phyloP scores from a whole-genome alignment of 2,329 filamentous ascomycete genomes.

The Annulohypoxylon truncatum region DNA sequence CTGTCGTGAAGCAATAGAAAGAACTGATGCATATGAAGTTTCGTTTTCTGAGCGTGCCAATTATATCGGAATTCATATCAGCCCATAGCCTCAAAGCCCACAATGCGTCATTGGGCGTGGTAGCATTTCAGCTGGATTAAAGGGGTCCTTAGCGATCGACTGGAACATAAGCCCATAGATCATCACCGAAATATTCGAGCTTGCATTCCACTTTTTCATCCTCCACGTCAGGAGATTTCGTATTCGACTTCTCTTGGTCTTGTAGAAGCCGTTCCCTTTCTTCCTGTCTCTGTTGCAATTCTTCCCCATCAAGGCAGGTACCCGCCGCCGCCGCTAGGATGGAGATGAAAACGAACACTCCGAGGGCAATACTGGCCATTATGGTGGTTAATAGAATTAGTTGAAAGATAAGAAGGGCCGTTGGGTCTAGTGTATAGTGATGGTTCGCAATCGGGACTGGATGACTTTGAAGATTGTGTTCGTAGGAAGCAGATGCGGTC shows the following conservation, averaged over 20 bases:
- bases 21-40: too few species aligned
- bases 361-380: neutral
- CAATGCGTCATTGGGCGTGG: too few species aligned
- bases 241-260: neutral
- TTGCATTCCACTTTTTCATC: neutral
- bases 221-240: neutral
- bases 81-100: too few species aligned
- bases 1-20: too few species aligned
- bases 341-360: neutral
- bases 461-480: too few species aligned
- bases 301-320: neutral
- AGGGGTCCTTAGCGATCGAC: neutral
- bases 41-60: too few species aligned
- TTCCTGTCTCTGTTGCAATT: neutral
- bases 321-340: neutral
- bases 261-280: neutral
- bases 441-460: neutral
- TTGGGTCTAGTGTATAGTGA: neutral
- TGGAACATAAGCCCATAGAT: neutral
- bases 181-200: neutral
- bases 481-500: neutral
- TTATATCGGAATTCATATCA: too few species aligned
- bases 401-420: neutral
- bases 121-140: neutral
- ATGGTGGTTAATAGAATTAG: neutral